Conservation (phyloP, 1,284 basidiomycete species). For the Ganoderma resinaceum region DNA sequence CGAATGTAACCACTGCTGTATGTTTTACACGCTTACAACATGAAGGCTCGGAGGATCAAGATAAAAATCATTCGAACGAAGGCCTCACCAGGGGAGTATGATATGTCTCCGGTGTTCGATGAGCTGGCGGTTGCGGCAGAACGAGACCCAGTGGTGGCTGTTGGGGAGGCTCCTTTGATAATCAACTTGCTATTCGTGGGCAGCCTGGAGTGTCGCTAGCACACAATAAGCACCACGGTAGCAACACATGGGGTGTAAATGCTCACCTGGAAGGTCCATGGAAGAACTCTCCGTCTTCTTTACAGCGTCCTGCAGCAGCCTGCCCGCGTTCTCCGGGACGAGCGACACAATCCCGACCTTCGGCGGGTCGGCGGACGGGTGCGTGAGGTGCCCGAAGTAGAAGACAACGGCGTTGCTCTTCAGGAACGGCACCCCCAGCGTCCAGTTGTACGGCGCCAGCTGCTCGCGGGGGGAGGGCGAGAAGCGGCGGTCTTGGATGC, state of each 20-base stretch:
- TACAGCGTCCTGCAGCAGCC: slow-evolving; percentile 48
- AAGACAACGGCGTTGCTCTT: slow-evolving; percentile 56
- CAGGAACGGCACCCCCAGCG: slow-evolving; percentile 49
- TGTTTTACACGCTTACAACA: neutral
- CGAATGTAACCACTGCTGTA: neutral
- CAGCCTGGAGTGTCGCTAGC: slow-evolving; percentile 12
- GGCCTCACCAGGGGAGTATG: neutral
- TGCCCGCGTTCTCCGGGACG: slow-evolving; percentile 59
- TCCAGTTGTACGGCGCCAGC: slow-evolving; percentile 38
- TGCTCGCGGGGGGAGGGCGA: neutral
- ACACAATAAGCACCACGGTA: neutral
- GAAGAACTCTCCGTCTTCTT: slow-evolving; percentile 44
- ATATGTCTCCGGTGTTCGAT: neutral
- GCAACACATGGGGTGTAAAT: neutral
- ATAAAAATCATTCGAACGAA: neutral
- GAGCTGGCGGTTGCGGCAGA: neutral
- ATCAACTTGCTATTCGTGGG: neutral
- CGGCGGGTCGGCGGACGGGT: slow-evolving; percentile 68
- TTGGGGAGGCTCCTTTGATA: neutral
- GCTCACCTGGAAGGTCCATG: slow-evolving; percentile 40
- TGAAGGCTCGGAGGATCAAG: neutral
- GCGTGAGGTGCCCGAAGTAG: slow-evolving; percentile 70
- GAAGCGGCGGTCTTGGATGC: slow-evolving; percentile 48
- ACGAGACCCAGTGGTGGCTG: neutral
- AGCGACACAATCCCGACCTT: slow-evolving; percentile 73